phyloP scores from a whole-genome alignment of 2,329 filamentous ascomycete species.

The Ophiostoma montium region DNA sequence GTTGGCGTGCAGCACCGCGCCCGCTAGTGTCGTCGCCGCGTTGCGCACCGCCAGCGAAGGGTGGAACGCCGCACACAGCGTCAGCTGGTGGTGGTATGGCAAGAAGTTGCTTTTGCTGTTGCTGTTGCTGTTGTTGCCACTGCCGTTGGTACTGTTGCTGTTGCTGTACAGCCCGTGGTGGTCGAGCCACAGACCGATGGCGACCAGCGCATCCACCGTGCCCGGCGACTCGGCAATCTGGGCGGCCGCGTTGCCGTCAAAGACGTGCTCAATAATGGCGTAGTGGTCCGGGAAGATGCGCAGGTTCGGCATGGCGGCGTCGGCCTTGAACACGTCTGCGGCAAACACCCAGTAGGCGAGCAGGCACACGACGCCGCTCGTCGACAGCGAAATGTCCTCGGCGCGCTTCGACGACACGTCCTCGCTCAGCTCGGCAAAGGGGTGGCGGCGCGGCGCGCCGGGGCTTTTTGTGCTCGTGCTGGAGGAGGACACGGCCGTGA shows the following conservation, averaged over 20 bases:
- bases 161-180: slow-evolving; percentile 22
- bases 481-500: slow-evolving; percentile 27
- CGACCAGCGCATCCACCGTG: slow-evolving; percentile 43
- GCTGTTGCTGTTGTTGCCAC: not conserved
- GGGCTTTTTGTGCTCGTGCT: slow-evolving; percentile 18
- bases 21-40: slow-evolving; percentile 38
- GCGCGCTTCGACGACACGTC: slow-evolving; percentile 18
- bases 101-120: slow-evolving; percentile 32
- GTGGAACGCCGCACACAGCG: slow-evolving; percentile 43
- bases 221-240: slow-evolving; percentile 37
- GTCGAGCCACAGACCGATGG: slow-evolving; percentile 45
- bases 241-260: slow-evolving; percentile 34
- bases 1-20: slow-evolving; percentile 40
- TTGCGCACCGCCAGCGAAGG: slow-evolving; percentile 39
- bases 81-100: slow-evolving; percentile 45
- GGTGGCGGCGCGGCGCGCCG: slow-evolving; percentile 28
- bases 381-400: slow-evolving; percentile 42
- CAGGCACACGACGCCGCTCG: slow-evolving; percentile 43
- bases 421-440: slow-evolving; percentile 23
- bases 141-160: slow-evolving; percentile 17
- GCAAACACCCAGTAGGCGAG: slow-evolving; percentile 50
- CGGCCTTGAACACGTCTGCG: slow-evolving; percentile 43
- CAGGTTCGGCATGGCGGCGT: slow-evolving; percentile 37
- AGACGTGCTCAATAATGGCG: slow-evolving; percentile 36
- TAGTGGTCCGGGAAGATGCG: slow-evolving; percentile 47